Percentiles rank a stretch among this genome's conserved stretches.
These are phyloP conservation scores for Aspergillus awamori DNA, from an alignment of 2,329 filamentous ascomycete genomes.

Conservation along the genomic window DNA sequence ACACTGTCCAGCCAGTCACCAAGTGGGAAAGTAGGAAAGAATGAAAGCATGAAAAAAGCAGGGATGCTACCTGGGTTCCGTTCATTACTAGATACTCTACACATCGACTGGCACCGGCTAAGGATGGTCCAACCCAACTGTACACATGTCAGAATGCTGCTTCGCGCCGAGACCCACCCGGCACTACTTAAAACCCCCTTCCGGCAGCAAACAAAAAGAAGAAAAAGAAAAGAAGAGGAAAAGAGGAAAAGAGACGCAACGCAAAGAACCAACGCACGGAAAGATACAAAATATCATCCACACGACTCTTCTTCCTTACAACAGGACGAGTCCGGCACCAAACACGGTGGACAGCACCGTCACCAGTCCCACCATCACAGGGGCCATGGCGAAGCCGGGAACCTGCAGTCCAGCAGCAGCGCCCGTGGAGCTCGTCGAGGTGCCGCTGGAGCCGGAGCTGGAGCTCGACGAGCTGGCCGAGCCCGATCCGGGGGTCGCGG, in stretches of 20 bases:
- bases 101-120: conserved; percentile 8
- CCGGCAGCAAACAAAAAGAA: neutral
- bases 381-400: conserved; percentile 52
- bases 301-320: conserved; percentile 24
- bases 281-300: too few relatives aligned
- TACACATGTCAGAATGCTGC: conserved; percentile 14
- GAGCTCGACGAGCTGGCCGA: conserved; percentile 31
- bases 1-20: too few relatives aligned
- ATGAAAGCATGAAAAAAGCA: too few relatives aligned
- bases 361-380: conserved; percentile 55
- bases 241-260: conserved; percentile 17
- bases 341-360: conserved; percentile 58
- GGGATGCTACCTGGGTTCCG: neutral
- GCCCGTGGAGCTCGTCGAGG: conserved; percentile 38
- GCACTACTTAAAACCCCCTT: too few relatives aligned
- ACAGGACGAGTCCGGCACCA: conserved; percentile 49
- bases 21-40: too few relatives aligned
- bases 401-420: conserved; percentile 50
- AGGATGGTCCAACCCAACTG: conserved; percentile 18
- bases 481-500: conserved; percentile 55
- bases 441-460: conserved; percentile 17
- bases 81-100: conserved; percentile 5
- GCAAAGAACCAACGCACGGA: conserved; percentile 1
- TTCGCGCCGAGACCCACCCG: conserved; percentile 1
- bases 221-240: conserved; percentile 17